A percentile compares a stretch with the other conserved stretches of the same genome.
Conservation (phyloP, 1,284 basidiomycete species). For the Nidula niveotomentosa region DNA sequence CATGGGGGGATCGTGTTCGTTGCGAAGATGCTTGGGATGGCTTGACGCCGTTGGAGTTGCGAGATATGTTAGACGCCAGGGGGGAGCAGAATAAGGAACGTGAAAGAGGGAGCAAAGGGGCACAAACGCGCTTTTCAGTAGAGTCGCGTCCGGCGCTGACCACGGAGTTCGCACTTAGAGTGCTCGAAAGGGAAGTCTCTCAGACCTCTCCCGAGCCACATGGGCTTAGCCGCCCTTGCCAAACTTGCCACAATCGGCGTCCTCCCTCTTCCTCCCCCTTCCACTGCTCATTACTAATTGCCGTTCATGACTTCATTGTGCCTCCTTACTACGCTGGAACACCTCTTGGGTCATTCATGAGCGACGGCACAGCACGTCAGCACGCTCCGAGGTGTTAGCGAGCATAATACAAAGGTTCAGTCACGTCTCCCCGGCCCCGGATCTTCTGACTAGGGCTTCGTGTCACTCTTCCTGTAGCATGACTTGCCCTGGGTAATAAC, state of each 20-base stretch:
- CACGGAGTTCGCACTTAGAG: constrained; percentile 20
- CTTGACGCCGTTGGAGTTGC: background rate
- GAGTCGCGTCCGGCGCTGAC: constrained; percentile 46
- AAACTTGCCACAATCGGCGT: background rate
- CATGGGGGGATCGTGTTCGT: constrained; percentile 28
- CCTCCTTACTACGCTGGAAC: too few species aligned
- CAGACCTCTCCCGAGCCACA: constrained; percentile 1
- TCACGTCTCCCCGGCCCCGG: too few species aligned
- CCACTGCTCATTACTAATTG: background rate
- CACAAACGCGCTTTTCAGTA: constrained; percentile 32
- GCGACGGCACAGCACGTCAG: too few species aligned
- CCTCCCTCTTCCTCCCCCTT: background rate
- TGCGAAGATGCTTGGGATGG: background rate
- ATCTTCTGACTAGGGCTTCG: too few species aligned
- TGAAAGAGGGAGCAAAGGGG: constrained; percentile 17
- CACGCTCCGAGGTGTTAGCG: too few species aligned
- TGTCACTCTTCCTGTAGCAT: too few species aligned
- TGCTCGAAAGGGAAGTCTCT: constrained; percentile 10
- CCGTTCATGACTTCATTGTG: too few species aligned
- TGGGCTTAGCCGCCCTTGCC: background rate
- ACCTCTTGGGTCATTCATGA: too few species aligned
- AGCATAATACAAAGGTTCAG: too few species aligned
- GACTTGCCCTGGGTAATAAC: too few species aligned
- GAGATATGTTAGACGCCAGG: constrained; percentile 13
- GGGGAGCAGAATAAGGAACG: constrained; percentile 9